Percentiles rank a stretch among this genome's conserved stretches.
Evolutionary conservation across 768 basidiomycete species (phyloP).

Genomic region (Daedaleopsis sinensis): DNA sequence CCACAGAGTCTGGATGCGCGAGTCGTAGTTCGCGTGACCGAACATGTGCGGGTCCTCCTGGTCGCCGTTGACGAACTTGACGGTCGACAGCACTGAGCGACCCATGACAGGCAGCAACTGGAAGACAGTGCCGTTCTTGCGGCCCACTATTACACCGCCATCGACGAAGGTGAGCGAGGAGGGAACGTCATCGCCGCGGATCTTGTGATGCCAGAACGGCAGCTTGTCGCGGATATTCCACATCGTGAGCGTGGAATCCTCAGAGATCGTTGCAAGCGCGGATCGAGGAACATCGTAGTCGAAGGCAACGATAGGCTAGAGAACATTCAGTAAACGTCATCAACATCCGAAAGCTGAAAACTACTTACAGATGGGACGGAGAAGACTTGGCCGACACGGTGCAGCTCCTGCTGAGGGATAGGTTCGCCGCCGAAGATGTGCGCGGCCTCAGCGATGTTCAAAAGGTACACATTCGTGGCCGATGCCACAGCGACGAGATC

Average conservation of each 20-base stretch:
- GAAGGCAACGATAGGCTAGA: slow-evolving; percentile 79
- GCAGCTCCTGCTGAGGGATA: slow-evolving; percentile 68
- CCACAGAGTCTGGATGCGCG: slow-evolving; percentile 85
- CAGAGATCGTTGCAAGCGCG: slow-evolving; percentile 79
- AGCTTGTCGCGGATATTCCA: slow-evolving; percentile 82
- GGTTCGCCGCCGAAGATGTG: slow-evolving; percentile 65
- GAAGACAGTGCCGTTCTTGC: slow-evolving; percentile 84
- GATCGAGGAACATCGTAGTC: slow-evolving; percentile 82
- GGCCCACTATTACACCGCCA: slow-evolving; percentile 81
- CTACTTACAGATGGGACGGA: slow-evolving; percentile 67
- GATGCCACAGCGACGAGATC: slow-evolving; percentile 85
- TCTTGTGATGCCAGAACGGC: slow-evolving; percentile 74
- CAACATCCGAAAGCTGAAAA: not conserved
- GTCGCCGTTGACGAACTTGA: slow-evolving; percentile 73
- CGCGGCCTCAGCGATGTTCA: slow-evolving; percentile 69
- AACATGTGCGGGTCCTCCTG: slow-evolving; percentile 86
- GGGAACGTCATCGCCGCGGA: slow-evolving; percentile 79
- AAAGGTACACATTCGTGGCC: slow-evolving; percentile 71
- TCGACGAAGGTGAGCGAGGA: slow-evolving; percentile 87
- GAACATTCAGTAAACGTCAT: not conserved
- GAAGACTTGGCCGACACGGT: slow-evolving; percentile 69
- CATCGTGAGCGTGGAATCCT: slow-evolving; percentile 77
- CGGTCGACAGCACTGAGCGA: slow-evolving; percentile 72
- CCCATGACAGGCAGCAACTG: slow-evolving; percentile 79
- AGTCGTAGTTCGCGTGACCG: slow-evolving; percentile 84